These are phyloP conservation scores for Nepenthes alata DNA, from an alignment of 179 eudicot species.

Conservation along the genomic window DNA sequence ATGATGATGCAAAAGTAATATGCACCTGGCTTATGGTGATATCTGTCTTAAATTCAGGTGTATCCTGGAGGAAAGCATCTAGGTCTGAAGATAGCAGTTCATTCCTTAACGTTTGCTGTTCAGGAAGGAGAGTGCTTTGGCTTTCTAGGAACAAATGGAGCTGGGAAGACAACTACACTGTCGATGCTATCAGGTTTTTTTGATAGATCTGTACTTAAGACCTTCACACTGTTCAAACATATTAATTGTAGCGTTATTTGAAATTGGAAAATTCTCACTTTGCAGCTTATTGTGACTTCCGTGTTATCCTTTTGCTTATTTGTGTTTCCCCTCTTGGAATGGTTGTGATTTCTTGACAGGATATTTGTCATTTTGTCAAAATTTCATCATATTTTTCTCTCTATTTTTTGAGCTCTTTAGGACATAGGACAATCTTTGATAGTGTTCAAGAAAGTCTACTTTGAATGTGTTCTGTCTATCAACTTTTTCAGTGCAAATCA, in stretches of 20 bases:
- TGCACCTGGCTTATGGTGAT: slow-evolving; percentile 1
- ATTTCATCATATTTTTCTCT: no score
- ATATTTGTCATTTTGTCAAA: no score
- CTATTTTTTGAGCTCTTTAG: no score
- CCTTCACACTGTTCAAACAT: background rate
- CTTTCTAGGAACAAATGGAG: slow-evolving; percentile 96
- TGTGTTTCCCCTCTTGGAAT: no score
- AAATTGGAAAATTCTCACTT: no score
- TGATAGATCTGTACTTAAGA: background rate
- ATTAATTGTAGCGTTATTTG: background rate
- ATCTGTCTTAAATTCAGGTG: slow-evolving; percentile 36
- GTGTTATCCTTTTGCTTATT: no score
- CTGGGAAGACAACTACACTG: slow-evolving; percentile 92
- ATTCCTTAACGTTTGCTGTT: slow-evolving; percentile 83
- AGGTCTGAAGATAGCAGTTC: slow-evolving; percentile 64
- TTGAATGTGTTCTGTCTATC: no score
- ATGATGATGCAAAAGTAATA: background rate
- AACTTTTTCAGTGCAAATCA: no score
- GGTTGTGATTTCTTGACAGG: no score
- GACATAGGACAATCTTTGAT: no score
- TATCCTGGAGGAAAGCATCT: slow-evolving; percentile 55
- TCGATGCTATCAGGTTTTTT: slow-evolving; percentile 77
- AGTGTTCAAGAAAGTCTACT: no score
- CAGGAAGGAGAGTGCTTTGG: slow-evolving; percentile 98
- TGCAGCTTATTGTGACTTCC: no score